Conservation (phyloP, 306 rosid species). For the Begonia loranthoides region DNA sequence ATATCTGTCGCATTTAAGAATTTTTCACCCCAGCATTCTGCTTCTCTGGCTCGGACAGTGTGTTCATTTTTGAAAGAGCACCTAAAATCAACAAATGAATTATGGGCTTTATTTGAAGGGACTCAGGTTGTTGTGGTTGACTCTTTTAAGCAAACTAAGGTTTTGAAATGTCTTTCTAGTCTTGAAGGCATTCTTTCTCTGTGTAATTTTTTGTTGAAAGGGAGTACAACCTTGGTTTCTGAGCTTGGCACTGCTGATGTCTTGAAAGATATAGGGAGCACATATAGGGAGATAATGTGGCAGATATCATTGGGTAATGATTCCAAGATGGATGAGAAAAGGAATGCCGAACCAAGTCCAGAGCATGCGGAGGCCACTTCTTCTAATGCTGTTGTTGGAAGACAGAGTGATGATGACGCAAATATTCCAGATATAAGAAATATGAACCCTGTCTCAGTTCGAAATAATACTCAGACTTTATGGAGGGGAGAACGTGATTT, state of each 20-base stretch:
- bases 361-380: constrained; percentile 58
- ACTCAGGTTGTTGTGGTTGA: constrained; percentile 67
- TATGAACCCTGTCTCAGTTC: constrained; percentile 65
- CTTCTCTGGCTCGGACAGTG: constrained; percentile 79
- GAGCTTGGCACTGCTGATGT: constrained; percentile 87
- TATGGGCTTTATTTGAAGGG: constrained; percentile 63
- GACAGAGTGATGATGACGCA: constrained; percentile 93
- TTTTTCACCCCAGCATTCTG: constrained; percentile 87
- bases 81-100: constrained; percentile 78
- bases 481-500: constrained; percentile 92
- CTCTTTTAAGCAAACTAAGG: constrained; percentile 47
- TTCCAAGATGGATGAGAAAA: constrained; percentile 66
- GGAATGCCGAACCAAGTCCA: constrained; percentile 53
- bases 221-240: constrained; percentile 65
- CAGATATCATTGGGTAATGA: constrained; percentile 75
- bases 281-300: constrained; percentile 85
- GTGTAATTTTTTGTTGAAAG: constrained; percentile 77
- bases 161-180: constrained; percentile 65
- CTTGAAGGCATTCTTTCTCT: constrained; percentile 76
- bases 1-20: constrained; percentile 84
- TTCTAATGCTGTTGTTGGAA: constrained; percentile 46
- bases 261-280: constrained; percentile 72
- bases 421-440: constrained; percentile 67
- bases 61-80: constrained; percentile 76
- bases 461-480: constrained; percentile 70